Percentiles rank a stretch among this genome's conserved stretches.
Conservation (phyloP, 1,139 yeast genomes). For the Yamadazyma epiphylla region DNA sequence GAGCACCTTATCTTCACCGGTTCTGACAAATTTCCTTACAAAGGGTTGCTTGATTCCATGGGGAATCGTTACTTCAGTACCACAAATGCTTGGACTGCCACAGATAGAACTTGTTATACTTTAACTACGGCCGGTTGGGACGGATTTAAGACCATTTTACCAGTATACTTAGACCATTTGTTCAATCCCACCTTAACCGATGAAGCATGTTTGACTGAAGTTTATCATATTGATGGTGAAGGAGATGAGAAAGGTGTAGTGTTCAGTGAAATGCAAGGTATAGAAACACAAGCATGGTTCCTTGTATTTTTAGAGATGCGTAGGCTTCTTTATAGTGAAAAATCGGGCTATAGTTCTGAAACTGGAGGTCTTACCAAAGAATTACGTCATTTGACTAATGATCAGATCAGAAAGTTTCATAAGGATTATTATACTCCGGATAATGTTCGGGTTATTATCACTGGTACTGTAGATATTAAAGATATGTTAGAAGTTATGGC, state of each 20-base stretch:
- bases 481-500: slow-evolving; percentile 63
- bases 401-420: slow-evolving; percentile 76
- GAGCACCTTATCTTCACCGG: slow-evolving; percentile 97
- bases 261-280: slow-evolving; percentile 95
- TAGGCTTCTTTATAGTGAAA: slow-evolving; percentile 51
- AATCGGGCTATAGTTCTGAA: slow-evolving; percentile 84
- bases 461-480: slow-evolving; percentile 76
- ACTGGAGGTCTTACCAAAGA: slow-evolving; percentile 89
- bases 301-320: slow-evolving; percentile 62
- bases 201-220: slow-evolving; percentile 90
- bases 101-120: slow-evolving; percentile 94
- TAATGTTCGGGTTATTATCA: slow-evolving; percentile 74
- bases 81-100: slow-evolving; percentile 97
- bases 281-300: slow-evolving; percentile 77
- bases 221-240: slow-evolving; percentile 86
- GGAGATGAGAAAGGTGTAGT: slow-evolving; percentile 97
- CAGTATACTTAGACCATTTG: slow-evolving; percentile 87
- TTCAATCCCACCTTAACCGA: slow-evolving; percentile 83
- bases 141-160: slow-evolving; percentile 79
- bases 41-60: slow-evolving; percentile 82
- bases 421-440: slow-evolving; percentile 71
- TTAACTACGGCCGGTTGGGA: slow-evolving; percentile 95
- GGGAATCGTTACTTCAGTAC: slow-evolving; percentile 83
- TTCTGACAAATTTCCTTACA: slow-evolving; percentile 81
- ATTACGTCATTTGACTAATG: slow-evolving; percentile 67